Evolutionary conservation across 345 rosid genomes (phyloP).

Genomic region (Boechera stricta): DNA sequence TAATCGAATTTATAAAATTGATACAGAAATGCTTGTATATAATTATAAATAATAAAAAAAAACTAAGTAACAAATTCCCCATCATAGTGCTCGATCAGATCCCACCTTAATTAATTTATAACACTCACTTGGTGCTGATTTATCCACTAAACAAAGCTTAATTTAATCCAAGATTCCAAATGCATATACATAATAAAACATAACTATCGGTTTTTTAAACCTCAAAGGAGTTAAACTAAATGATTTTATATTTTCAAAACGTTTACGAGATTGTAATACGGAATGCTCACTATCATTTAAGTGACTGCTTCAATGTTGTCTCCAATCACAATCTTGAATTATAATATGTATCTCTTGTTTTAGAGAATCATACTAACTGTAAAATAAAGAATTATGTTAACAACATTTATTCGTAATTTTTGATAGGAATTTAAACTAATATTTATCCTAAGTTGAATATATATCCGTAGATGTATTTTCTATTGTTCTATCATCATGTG

Average conservation of each 20-base stretch:
- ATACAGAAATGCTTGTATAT: constrained; percentile 40
- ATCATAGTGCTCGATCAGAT: constrained; percentile 37
- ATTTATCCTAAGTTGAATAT: constrained; percentile 19
- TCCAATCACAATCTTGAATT: background rate
- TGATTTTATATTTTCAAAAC: background rate
- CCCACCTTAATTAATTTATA: constrained; percentile 12
- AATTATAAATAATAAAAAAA: background rate
- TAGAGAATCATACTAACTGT: background rate
- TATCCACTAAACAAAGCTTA: constrained; percentile 31
- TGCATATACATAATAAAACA: background rate
- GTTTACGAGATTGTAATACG: background rate
- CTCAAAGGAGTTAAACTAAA: constrained; percentile 1
- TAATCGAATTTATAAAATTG: background rate
- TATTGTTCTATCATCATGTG: constrained; percentile 36
- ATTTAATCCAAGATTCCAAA: constrained; percentile 25
- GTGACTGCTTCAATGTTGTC: background rate
- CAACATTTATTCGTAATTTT: background rate
- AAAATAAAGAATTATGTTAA: background rate
- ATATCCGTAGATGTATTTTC: background rate
- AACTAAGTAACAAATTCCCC: constrained; percentile 3
- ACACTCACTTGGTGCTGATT: constrained; percentile 30
- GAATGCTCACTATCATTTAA: background rate
- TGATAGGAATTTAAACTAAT: background rate
- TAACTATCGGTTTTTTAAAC: background rate
- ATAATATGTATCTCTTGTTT: constrained; percentile 5